Evolutionary conservation across 2,329 filamentous ascomycete genomes (phyloP).

Genomic region (Lecanosticta acicola): DNA sequence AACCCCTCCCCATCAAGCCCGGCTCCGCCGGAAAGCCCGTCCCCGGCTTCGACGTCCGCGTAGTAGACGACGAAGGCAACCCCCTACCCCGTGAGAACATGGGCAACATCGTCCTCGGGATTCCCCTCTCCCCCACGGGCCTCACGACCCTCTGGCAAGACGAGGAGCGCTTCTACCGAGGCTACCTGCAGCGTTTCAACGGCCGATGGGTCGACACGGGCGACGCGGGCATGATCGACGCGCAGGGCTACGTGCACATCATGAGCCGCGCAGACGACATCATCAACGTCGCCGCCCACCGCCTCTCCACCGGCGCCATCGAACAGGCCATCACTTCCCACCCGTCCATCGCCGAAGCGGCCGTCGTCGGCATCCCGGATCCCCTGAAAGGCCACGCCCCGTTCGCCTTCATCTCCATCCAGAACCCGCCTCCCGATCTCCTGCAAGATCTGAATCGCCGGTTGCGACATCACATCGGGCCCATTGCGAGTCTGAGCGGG

Average conservation of each 20-base stretch:
- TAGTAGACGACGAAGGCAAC: conserved; percentile 74
- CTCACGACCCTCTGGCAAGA: conserved; percentile 84
- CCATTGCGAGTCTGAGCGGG: conserved; percentile 79
- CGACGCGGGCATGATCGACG: conserved; percentile 80
- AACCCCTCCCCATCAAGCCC: conserved; percentile 62
- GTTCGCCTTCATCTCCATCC: conserved; percentile 76
- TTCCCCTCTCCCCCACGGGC: conserved; percentile 78
- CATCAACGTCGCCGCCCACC: conserved; percentile 91
- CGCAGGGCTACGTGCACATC: conserved; percentile 56
- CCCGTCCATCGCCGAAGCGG: conserved; percentile 71
- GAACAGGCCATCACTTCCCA: conserved; percentile 87
- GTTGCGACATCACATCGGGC: conserved; percentile 75
- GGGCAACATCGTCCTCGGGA: conserved; percentile 84
- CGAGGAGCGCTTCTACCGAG: conserved; percentile 75
- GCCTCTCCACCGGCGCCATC: conserved; percentile 81
- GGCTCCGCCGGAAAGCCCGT: conserved; percentile 86
- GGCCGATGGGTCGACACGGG: conserved; percentile 87
- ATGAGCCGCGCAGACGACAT: conserved; percentile 72
- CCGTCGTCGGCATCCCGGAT: conserved; percentile 81
- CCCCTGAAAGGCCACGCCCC: conserved; percentile 82
- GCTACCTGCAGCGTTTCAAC: conserved; percentile 75
- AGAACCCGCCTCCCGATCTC: conserved; percentile 46
- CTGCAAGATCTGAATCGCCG: conserved; percentile 63
- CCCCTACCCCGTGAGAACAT: conserved; percentile 67
- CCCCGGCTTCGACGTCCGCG: conserved; percentile 82